Conservation (phyloP, 1,139 yeast species). For the Magnusiomyces fungicola region DNA sequence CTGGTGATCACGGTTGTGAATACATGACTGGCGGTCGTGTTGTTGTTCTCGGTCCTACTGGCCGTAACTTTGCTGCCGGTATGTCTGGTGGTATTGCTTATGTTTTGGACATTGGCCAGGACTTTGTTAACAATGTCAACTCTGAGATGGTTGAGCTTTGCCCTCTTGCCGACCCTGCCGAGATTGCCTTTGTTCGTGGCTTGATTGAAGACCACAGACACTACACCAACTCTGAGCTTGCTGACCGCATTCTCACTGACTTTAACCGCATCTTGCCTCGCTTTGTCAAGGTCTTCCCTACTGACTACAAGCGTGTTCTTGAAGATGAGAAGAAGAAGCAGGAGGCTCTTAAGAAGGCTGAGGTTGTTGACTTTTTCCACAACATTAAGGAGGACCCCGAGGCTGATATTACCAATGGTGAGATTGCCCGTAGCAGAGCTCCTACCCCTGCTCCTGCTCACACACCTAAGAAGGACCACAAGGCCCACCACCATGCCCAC, state of each 20-base stretch:
- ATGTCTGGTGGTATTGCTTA: conserved; percentile 99
- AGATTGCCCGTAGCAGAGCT: conserved; percentile 35
- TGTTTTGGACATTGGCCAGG: conserved; percentile 92
- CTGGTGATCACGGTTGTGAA: conserved; percentile 98
- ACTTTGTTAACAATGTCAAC: conserved; percentile 75
- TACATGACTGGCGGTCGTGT: conserved; percentile 99
- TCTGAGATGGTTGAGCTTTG: conserved; percentile 74
- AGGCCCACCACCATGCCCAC: conserved; percentile 24
- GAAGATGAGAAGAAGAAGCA: conserved; percentile 66
- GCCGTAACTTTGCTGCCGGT: conserved; percentile 97
- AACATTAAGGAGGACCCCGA: conserved; percentile 73
- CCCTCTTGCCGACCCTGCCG: conserved; percentile 74
- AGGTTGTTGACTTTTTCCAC: conserved; percentile 48
- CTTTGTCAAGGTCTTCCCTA: conserved; percentile 89
- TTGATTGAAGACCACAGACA: conserved; percentile 92
- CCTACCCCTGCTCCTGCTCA: conserved; percentile 15
- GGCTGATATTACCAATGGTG: conserved; percentile 85
- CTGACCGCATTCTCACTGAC: conserved; percentile 71
- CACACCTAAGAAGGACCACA: conserved; percentile 6
- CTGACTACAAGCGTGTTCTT: conserved; percentile 83
- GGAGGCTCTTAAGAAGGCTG: conserved; percentile 52
- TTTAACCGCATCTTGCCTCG: conserved; percentile 84
- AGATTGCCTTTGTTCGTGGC: conserved; percentile 90
- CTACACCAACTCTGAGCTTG: conserved; percentile 87
- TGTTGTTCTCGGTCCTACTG: conserved; percentile 83